Evolutionary conservation across 208 protist species (phyloP), one percentile per base, ranked within the genome.

Genomic region (Trypanosoma platydactyli): DNA sequence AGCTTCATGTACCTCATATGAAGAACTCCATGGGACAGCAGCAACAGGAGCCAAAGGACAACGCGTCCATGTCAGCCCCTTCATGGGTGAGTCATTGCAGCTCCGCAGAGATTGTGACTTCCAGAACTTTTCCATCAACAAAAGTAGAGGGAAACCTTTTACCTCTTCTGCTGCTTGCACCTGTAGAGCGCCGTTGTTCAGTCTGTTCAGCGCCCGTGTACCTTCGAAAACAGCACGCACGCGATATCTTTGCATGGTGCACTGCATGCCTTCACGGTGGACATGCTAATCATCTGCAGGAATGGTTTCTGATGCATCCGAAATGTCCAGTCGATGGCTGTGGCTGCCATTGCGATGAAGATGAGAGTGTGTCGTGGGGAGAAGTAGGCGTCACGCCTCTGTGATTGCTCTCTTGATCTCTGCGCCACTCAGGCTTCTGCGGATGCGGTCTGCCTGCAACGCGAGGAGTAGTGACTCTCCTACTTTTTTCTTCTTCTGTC

Each of bases 201-300:
- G 78, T 94, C 7, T 94, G 89, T 59, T 54, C 53, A 5, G 57
- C 29, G 6, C 41, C 41, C 15, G 69, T 83, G 29, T 62, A 71
- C 50, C n/a, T 57, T 11, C 50, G 64, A 41, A 13, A 30, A n/a
- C 25, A 48, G 18, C 42, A 53, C 20, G 25, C 64, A 64, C 6
- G 62, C 52, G 22, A 81, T 66, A 45, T 71, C 52, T 79, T 90
- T 49, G 84, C 80, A 56, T 94, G 86, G 84, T 97, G 91, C 63
- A 81, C 84, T 1, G 75, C 75, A 5, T 97, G 91, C 58, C 57
- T 67, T 25, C 91, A 97, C 46, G 91, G 91, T 25, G 91, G 91
- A 0, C 91, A 97, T 73, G 79, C 74, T 1, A 63, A 80, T 46
- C 91, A 97, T 68, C 59, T 97, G 22, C 76, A 76, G 57, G 60